A percentile compares a stretch with the other conserved stretches of the same genome.
Conservation (phyloP, 768 basidiomycete species). For the Mycena polygramma region DNA sequence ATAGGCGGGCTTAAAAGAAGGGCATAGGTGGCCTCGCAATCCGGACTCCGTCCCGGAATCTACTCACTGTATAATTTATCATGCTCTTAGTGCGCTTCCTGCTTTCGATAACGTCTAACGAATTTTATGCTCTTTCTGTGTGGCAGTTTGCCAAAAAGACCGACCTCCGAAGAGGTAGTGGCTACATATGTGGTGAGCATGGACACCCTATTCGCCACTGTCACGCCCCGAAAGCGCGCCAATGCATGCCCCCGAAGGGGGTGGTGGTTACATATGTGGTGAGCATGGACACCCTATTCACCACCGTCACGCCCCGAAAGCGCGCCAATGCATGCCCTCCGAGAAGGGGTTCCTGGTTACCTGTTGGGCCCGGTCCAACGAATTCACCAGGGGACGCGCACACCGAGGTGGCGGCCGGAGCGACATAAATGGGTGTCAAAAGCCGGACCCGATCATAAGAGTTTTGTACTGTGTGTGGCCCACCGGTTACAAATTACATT, state of each 20-base stretch:
- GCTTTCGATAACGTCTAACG: no score
- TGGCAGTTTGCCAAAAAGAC: neutral
- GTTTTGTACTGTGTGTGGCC: conserved; percentile 1
- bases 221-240: no score
- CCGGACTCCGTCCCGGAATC: neutral
- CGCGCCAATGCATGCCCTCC: no score
- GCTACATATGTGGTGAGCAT: neutral
- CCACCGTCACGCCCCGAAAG: no score
- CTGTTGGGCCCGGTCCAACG: no score
- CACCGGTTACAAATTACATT: neutral
- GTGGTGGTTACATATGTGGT: neutral
- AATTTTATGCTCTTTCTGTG: no score
- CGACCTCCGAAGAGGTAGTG: neutral
- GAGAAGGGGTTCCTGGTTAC: no score
- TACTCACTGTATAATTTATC: conserved; percentile 1
- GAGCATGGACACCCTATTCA: no score
- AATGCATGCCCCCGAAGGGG: no score
- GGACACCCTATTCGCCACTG: no score
- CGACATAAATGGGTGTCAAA: neutral
- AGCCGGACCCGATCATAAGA: conserved; percentile 2
- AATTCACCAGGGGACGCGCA: neutral
- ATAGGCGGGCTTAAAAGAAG: no score
- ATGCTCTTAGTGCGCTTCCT: neutral
- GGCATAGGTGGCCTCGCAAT: no score
- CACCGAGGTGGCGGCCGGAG: neutral